Evolutionary conservation across 106 monocot genomes (phyloP), one percentile per base, ranked within the genome.

Genomic region (Narthecium ossifragum): DNA sequence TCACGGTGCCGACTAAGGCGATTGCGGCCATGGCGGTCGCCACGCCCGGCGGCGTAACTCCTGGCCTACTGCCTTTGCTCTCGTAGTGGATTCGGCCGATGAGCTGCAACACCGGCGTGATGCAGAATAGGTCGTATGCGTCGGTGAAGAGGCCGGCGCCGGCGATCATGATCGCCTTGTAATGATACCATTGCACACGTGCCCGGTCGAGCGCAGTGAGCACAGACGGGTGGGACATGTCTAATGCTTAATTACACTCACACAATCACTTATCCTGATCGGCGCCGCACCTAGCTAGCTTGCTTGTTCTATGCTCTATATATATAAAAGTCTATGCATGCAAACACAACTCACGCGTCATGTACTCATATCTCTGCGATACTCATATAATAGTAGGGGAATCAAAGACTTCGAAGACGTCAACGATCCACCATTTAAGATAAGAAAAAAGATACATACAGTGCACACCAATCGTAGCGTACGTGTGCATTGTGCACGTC

Each of bases 101-200:
- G 17, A 77, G 24, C 54, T 66, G 65, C 37, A 40, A 38, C 26
- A 77, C 70, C 0, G 70, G 64, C 1, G 48, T 3, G 70, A 77
- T 77, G 65, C 65, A 66, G 60, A 77, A 77, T 13, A 70, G 70
- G 51, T 70, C 70, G 55, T 77, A 77, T 23, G 76, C 64, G 38
- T 76, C 70, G 59, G 70, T 70, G 76, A 76, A 70, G 18, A 70
- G 43, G 2, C 76, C 76, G 70, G 70, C 70, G 51, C 76, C 76
- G 56, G 65, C 65, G 53, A 76, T 53, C 5, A 64, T 23, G 58
- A 70, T 76, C 26, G 70, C 76, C 45, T 51, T 64, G 59, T 65
- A 66, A 37, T 77, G 70, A 60, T 70, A 70, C 32, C 34, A 70
- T 41, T 70, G 76, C 10, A 65, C 66, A 27, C n/a, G 38, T 14